Evolutionary conservation across 768 basidiomycete species (phyloP).

Genomic region (Lactarius trivialis): DNA sequence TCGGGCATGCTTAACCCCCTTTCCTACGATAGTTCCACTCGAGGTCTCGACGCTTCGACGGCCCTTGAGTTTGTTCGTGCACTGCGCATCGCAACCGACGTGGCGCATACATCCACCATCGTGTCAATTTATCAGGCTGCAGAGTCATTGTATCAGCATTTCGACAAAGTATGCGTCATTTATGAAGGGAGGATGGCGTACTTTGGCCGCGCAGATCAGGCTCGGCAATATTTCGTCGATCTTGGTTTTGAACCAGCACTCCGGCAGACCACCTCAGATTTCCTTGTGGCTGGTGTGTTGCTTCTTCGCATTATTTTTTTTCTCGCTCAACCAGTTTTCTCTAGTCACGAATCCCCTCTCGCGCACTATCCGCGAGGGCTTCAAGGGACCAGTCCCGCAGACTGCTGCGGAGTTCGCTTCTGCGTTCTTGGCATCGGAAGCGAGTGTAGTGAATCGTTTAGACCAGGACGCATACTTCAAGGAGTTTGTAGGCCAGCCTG

Average conservation of each 20-base stretch:
- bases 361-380: constrained; percentile 43
- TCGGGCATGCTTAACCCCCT: neutral
- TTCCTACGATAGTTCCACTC: constrained; percentile 36
- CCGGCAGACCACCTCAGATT: constrained; percentile 56
- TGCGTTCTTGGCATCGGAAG: constrained; percentile 31
- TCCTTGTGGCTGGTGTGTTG: constrained; percentile 40
- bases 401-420: constrained; percentile 52
- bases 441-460: constrained; percentile 37
- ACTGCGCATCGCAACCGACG: constrained; percentile 50
- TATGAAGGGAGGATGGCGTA: constrained; percentile 70
- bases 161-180: constrained; percentile 79
- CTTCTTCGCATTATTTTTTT: neutral
- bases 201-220: constrained; percentile 60
- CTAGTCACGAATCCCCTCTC: constrained; percentile 54
- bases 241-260: constrained; percentile 53
- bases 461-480: constrained; percentile 42
- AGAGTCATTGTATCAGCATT: constrained; percentile 55
- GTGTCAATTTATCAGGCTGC: constrained; percentile 86
- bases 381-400: constrained; percentile 38
- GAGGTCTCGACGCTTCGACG: constrained; percentile 48
- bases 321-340: neutral
- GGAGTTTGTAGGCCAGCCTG: constrained; percentile 40
- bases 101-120: constrained; percentile 45
- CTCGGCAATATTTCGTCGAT: constrained; percentile 65
- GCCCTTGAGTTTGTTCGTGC: constrained; percentile 55